Base-by-base conservation (phyloP, 352 stramenopile species). In the Globisporangium yorkense region DNA sequence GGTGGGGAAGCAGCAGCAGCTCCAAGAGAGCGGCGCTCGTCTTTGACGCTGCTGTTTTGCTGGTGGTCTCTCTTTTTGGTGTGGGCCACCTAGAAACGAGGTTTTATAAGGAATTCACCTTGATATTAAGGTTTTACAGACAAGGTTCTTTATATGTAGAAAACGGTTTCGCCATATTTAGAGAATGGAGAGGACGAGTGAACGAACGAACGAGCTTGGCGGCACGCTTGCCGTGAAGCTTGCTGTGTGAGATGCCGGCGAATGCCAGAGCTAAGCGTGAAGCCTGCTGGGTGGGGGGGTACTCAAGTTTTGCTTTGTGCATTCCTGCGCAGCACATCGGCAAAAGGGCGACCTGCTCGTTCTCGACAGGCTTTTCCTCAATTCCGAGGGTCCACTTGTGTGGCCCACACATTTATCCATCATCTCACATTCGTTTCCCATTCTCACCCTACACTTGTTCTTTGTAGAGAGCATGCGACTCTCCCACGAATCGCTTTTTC, bases 1-100 rank as follows among this genome's bases (percentile, higher is more conserved):
- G 56, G 37, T 55, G 62, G 67, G 51, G 57, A 57, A 59, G 51
- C 51, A 37, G 33, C 50, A 18, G 37, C 37, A 12, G 37, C 37
- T 43, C 37, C 2, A 12, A 43, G 24, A 20, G 21, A 39, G 39
- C 43, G 46, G 21, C 46, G 47, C 47, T 52, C 47, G 47, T 52
- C 47, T 52, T 52, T 52, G 46, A 33, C 12, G 29, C 5, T 29
- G 27, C 21, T 13, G 13, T 24, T n/a, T 43, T 54, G 49, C 35
- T 39, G 21, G 59, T 50, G 57, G 54, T 56, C 46, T 29, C 46
- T 33, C 45, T 29, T 33, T 4, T 16, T 16, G 45, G 41, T 41
- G 41, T 51, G 54, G 27, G 18, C 9, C n/a, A 41, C 16, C 2
- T 8, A 5, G 15, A 15, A 7, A 7, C n/a, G 43, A 27, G 20